A percentile compares a stretch with the other conserved stretches of the same genome.
phyloP scores from a whole-genome alignment of 495 filamentous ascomycete species.

The Apodospora peruviana region DNA sequence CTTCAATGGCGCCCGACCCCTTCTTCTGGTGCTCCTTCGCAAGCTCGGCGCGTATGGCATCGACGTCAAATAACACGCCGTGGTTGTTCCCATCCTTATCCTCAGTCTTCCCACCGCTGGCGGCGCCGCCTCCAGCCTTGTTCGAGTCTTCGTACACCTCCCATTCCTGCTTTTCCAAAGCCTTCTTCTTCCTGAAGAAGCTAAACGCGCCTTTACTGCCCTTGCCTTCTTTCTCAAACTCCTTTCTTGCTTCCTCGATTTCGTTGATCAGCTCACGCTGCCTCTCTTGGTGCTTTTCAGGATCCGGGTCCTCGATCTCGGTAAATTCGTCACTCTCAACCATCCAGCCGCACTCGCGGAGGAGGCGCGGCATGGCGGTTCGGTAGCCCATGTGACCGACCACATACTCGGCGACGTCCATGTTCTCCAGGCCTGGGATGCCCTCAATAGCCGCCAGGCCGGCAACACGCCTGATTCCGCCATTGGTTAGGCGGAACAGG shows the following conservation, averaged over 20 bases:
- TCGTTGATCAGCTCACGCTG: conserved; percentile 93
- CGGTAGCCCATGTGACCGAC: conserved; percentile 97
- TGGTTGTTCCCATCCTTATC: conserved; percentile 44
- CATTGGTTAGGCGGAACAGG: conserved; percentile 88
- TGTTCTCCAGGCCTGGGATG: conserved; percentile 79
- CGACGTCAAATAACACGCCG: conserved; percentile 85
- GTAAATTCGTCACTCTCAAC: conserved; percentile 90
- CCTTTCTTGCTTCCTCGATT: conserved; percentile 88
- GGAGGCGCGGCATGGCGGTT: conserved; percentile 77
- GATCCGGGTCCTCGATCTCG: conserved; percentile 96
- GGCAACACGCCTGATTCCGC: conserved; percentile 85
- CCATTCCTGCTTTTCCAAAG: conserved; percentile 77
- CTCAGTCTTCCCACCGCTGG: conserved; percentile 26
- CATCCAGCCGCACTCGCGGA: conserved; percentile 77
- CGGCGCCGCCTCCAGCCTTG: conserved; percentile 19
- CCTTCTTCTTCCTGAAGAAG: conserved; percentile 73
- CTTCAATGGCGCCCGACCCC: conserved; percentile 16
- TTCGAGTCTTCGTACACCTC: conserved; percentile 74
- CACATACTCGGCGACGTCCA: conserved; percentile 80
- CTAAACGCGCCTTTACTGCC: conserved; percentile 51
- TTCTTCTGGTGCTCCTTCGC: conserved; percentile 53
- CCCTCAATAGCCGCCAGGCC: conserved; percentile 78
- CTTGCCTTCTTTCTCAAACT: conserved; percentile 62
- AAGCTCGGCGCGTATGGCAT: conserved; percentile 84
- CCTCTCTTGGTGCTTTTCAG: conserved; percentile 80